Evolutionary conservation across 202 grass and related monocot genomes (phyloP), one percentile per base, ranked within the genome.

Genomic region (Panicum virgatum): DNA sequence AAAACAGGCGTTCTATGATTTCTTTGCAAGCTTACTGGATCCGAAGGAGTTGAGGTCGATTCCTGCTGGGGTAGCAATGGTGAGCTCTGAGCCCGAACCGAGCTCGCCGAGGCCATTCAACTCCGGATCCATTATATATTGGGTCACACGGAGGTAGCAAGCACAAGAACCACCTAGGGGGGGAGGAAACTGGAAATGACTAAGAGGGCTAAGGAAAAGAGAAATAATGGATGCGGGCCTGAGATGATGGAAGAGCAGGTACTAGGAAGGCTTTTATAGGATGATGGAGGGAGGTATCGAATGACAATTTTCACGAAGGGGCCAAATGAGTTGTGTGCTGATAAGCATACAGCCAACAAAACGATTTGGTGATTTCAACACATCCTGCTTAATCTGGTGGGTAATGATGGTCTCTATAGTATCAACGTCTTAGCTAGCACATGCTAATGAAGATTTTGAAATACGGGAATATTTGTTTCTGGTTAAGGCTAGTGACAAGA

Each of bases 1-100:
- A n/a, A n/a, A n/a, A n/a, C n/a, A n/a, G n/a, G n/a, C n/a, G n/a
- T n/a, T n/a, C n/a, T n/a, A 48, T 48, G 15, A 16, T 16, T 48
- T 54, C 7, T 54, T 54, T 54, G 51, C 51, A 54, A 54, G 45
- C 25, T 57, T 75, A 83, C 83, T 62, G 18, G 72, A 85, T 48
- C 44, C 73, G 47, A 75, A 83, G 44, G 82, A 83, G 58, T 19
- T 74, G 37, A 89, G 66, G 43, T 79, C 13, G 23, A 73, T 9
- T 3, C 69, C 84, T 37, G 89, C 82, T 37, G 89, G 87, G 18
- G 88, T 76, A n/a, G 84, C 87, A 7, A 94, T 84, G 87, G 85
- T 88, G 79, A 92, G 89, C 23, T 92, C 85, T 53, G 92, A 83
- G 38, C 70, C 68, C 13, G 48, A 80, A 73, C 65, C 65, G 9